A percentile compares a stretch with the other conserved stretches of the same genome.
phyloP scores from a whole-genome alignment of 2,329 filamentous ascomycete species.

The Stachybotrys chlorohalonatus region DNA sequence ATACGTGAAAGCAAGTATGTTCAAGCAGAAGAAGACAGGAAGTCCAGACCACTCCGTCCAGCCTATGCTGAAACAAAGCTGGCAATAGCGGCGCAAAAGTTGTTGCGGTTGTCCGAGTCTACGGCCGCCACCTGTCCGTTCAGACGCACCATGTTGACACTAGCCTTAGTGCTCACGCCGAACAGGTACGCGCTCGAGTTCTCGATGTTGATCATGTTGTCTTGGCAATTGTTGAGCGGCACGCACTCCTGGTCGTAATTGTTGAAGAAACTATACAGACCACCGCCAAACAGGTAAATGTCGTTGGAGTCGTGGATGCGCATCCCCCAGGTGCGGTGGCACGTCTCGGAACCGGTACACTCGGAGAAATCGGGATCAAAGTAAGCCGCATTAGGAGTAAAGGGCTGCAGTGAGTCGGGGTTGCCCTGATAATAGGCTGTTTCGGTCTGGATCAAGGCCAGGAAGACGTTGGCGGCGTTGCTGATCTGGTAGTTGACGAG shows the following conservation, averaged over 20 bases:
- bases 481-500: conserved; percentile 80
- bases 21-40: neutral
- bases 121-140: conserved; percentile 44
- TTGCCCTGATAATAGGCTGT: conserved; percentile 85
- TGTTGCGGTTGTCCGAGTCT: conserved; percentile 55
- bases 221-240: conserved; percentile 59
- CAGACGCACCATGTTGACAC: conserved; percentile 62
- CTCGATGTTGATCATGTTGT: conserved; percentile 68
- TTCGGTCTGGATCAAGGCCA: conserved; percentile 80
- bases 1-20: neutral
- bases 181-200: conserved; percentile 57
- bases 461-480: conserved; percentile 70
- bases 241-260: conserved; percentile 70
- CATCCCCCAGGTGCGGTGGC: conserved; percentile 70
- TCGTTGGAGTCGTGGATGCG: conserved; percentile 59
- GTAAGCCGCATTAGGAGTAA: conserved; percentile 46
- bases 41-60: neutral
- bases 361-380: conserved; percentile 60
- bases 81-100: conserved; percentile 54
- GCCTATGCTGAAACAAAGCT: conserved; percentile 28
- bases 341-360: conserved; percentile 42
- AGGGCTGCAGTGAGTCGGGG: conserved; percentile 61
- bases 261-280: conserved; percentile 76
- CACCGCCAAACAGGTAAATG: conserved; percentile 61
- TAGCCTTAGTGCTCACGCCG: conserved; percentile 66